phyloP scores from a whole-genome alignment of 257 asterid species.

The Oldenlandia corymbosa region DNA sequence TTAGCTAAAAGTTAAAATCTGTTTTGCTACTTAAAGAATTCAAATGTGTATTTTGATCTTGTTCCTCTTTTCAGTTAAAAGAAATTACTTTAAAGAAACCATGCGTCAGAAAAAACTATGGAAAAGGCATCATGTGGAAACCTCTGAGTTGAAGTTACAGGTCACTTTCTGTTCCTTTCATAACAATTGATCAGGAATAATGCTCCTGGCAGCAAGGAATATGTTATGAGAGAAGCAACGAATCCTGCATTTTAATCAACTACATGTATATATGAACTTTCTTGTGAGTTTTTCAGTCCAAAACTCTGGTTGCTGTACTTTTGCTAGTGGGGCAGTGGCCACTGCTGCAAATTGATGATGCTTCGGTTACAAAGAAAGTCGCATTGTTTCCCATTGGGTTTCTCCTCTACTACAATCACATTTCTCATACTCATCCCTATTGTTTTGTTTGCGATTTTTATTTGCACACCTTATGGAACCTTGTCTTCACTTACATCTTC shows the following conservation, averaged over 20 bases:
- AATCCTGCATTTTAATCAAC: constrained; percentile 12
- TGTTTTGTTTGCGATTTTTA: constrained; percentile 20
- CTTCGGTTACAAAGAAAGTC: constrained; percentile 21
- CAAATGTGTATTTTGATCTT: background rate
- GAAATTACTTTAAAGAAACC: constrained; percentile 12
- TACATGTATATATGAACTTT: constrained; percentile 2
- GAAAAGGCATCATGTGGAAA: constrained; percentile 12
- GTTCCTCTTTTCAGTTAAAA: background rate
- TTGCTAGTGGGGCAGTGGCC: background rate
- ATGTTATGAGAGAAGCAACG: constrained; percentile 28
- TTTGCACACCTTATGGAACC: constrained; percentile 16
- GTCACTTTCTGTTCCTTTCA: constrained; percentile 15
- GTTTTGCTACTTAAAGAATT: no score
- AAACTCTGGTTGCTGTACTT: no score
- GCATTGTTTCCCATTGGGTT: constrained; percentile 15
- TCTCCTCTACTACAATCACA: constrained; percentile 16
- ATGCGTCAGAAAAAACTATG: constrained; percentile 8
- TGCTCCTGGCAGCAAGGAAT: constrained; percentile 29
- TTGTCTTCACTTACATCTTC: constrained; percentile 22
- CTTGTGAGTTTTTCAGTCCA: background rate
- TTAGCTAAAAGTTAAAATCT: no score
- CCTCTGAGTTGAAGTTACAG: constrained; percentile 5
- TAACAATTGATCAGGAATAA: constrained; percentile 17
- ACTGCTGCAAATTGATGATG: constrained; percentile 18
- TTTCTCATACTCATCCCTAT: constrained; percentile 24